Percentiles rank a stretch among this genome's conserved stretches.
Evolutionary conservation across 768 basidiomycete genomes (phyloP).

Genomic region (Mycena haematopus): DNA sequence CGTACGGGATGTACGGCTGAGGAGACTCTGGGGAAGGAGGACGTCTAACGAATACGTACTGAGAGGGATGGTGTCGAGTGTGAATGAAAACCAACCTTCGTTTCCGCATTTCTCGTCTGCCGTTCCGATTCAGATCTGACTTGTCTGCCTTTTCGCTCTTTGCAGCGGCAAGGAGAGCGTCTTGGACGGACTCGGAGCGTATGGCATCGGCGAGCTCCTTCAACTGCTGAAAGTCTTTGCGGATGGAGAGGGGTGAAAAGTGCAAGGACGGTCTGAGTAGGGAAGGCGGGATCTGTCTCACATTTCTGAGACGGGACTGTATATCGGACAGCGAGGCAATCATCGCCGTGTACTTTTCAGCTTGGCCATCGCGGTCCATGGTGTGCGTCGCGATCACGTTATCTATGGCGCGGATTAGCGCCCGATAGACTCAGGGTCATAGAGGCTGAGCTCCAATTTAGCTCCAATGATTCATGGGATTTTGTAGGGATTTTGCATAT

Average conservation of each 20-base stretch:
- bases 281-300: conserved; percentile 10
- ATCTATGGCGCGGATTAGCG: not conserved
- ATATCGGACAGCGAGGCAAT: conserved; percentile 21
- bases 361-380: conserved; percentile 10
- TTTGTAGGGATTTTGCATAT: not conserved
- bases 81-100: conserved; percentile 52
- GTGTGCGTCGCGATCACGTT: conserved; percentile 19
- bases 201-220: conserved; percentile 55
- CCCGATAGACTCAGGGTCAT: no score
- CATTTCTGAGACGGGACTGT: conserved; percentile 27
- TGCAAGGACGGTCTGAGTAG: conserved; percentile 29
- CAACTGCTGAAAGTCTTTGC: conserved; percentile 52
- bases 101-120: conserved; percentile 59
- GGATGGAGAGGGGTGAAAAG: conserved; percentile 35
- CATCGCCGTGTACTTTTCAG: conserved; percentile 9
- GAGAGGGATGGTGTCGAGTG: conserved; percentile 6
- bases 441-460: no score
- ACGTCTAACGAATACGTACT: conserved; percentile 42
- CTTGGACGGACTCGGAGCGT: conserved; percentile 59
- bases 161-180: conserved; percentile 59
- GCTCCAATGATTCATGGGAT: no score
- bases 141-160: conserved; percentile 62
- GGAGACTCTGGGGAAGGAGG: conserved; percentile 66
- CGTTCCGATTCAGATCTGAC: conserved; percentile 51
- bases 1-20: conserved; percentile 57